Evolutionary conservation across 2,329 filamentous ascomycete species (phyloP).

Genomic region (Botrytis aclada): DNA sequence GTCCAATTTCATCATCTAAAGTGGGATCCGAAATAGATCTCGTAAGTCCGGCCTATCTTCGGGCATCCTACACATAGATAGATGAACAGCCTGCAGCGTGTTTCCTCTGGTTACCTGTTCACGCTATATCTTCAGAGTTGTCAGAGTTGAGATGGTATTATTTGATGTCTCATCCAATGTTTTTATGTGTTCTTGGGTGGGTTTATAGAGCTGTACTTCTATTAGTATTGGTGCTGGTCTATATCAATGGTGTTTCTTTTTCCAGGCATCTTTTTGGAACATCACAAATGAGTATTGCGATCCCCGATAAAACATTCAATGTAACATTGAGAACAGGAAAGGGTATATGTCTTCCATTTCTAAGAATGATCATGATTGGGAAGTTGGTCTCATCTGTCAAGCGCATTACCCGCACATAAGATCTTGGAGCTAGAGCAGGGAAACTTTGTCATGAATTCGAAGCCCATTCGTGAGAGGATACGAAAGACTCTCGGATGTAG

Average conservation of each 20-base stretch:
- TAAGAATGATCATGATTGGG: background rate
- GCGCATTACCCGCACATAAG: too few relatives aligned
- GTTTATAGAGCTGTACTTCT: background rate
- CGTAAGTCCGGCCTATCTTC: too few relatives aligned
- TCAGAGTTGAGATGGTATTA: background rate
- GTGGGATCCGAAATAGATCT: background rate
- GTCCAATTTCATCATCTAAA: background rate
- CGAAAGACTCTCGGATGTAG: background rate
- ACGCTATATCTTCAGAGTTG: background rate
- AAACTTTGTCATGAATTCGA: too few relatives aligned
- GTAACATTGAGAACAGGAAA: background rate
- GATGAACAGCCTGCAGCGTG: background rate
- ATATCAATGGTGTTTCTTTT: background rate
- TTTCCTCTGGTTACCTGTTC: background rate
- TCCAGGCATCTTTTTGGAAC: background rate
- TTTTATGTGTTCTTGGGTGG: background rate
- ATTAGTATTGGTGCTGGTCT: background rate
- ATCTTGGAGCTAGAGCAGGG: background rate
- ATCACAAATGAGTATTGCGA: background rate
- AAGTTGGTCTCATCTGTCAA: background rate
- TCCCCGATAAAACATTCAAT: background rate
- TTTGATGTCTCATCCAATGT: background rate
- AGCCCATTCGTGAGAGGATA: too few relatives aligned
- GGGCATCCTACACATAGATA: background rate
- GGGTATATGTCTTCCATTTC: background rate